phyloP scores from a whole-genome alignment of 306 rosid genomes.

The Begonia loranthoides region DNA sequence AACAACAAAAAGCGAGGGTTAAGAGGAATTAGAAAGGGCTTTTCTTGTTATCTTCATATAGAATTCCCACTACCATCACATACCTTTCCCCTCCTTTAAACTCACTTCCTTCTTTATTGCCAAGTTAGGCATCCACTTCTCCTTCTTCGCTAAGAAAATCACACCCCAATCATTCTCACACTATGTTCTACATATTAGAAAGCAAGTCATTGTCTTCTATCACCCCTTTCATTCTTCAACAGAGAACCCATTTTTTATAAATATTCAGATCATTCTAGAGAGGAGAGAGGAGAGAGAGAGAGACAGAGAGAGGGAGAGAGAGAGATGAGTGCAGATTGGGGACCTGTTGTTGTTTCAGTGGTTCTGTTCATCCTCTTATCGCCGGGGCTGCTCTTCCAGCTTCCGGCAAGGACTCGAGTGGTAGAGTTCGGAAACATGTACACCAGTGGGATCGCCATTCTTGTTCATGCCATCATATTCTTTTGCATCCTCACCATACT shows the following conservation, averaged over 20 bases:
- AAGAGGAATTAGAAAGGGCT: constrained; percentile 5
- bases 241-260: constrained; percentile 4
- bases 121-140: constrained; percentile 68
- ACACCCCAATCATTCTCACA: not conserved
- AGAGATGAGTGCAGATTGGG: constrained; percentile 83
- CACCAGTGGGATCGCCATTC: constrained; percentile 91
- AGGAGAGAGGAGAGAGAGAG: not conserved
- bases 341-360: constrained; percentile 69
- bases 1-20: no score
- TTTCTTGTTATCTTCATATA: constrained; percentile 30
- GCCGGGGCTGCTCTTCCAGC: constrained; percentile 76
- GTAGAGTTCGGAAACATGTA: constrained; percentile 91
- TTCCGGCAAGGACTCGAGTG: constrained; percentile 62
- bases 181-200: constrained; percentile 18
- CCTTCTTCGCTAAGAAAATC: constrained; percentile 72
- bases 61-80: constrained; percentile 44
- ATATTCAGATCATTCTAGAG: not conserved
- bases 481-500: constrained; percentile 74
- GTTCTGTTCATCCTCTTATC: constrained; percentile 75
- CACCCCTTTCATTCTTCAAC: constrained; percentile 5
- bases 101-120: constrained; percentile 35
- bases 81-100: constrained; percentile 61
- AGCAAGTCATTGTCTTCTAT: constrained; percentile 7
- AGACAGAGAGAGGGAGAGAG: constrained; percentile 9
- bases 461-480: constrained; percentile 75